Evolutionary conservation across 257 asterid species (phyloP), one percentile per base, ranked within the genome.

Genomic region (Penstemon eatonii): DNA sequence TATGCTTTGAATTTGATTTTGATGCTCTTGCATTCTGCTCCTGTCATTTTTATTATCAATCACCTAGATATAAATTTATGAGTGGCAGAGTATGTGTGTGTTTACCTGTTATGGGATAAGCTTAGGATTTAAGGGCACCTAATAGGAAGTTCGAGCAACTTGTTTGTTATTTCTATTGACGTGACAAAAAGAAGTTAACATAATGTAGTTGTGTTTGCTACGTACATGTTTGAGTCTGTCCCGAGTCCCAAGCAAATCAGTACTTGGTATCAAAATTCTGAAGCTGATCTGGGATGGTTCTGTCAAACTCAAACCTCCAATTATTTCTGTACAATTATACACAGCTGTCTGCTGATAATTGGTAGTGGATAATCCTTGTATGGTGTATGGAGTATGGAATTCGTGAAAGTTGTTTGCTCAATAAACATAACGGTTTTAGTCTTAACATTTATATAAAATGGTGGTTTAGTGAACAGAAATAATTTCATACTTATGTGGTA

Each of bases 251-350:
- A 25, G 33, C 33, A 25, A 18, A 62, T 43, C 8, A 4, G 33
- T 71, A 19, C 6, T 36, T 63, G 56, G 56, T 33, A 10, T 36
- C 58, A 56, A 54, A 66, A 25, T 13, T 55, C 65, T 56, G 4
- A 45, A 56, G 59, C 46, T 54, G 43, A 47, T 72, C 33, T 25
- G n/a, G 46, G 60, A 25, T 25, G 55, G 11, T 66, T 66, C 71
- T 9, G 55, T 11, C 0, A 18, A 45, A 44, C 42, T 19, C 19
- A 41, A 25, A 49, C 6, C 37, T 13, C 46, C n/a, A 1, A 15
- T 42, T 11, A 9, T 38, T 12, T 45, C 38, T 57, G 50, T 68
- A 7, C 38, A 33, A 45, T 62, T 39, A 13, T 13, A 42, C 44
- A 15, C 42, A 4, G 13, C 41, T 46, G 50, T 44, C 39, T 70